Evolutionary conservation across 2,329 filamentous ascomycete species (phyloP), one percentile per base, ranked within the genome.

Genomic region (Cladophialophora bantiana): DNA sequence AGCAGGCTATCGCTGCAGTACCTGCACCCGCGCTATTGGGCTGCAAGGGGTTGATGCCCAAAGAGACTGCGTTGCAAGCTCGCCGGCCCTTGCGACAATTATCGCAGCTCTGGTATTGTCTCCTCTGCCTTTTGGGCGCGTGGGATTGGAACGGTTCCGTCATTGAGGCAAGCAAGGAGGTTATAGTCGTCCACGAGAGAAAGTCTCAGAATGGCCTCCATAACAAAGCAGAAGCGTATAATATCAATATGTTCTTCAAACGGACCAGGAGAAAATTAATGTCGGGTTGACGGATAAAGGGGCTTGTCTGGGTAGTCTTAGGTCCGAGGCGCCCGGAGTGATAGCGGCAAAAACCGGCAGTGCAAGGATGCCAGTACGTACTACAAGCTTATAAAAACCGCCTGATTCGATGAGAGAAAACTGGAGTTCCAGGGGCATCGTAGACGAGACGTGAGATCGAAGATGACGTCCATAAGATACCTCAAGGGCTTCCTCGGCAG

Each of bases 61-160:
- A 18, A 13, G 59, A 50, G 5, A 62, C 64, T 26, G 64, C 64
- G 32, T 66, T 40, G 26, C 64, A 66, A 36, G 64, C 61, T 34
- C 61, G 53, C 48, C 61, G 61, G 42, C 61, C 54, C 35, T 64
- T 36, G 53, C 61, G 61, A 42, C 61, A 64, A 52, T 42, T 36
- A 38, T 64, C 61, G 54, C 61, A 64, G 38, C 61, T 64, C 54
- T 58, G 61, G 45, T 64, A 64, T 58, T 64, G 61, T 54, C 45
- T 64, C 45, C 61, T 58, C 38, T 26, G 38, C 53, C 54, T 64
- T 12, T 15, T 42, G 2, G 38, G 38, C 38, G 13, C 38, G 15
- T 0, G 38, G 10, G 15, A 15, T 1, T n/a, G 38, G 38, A n/a
- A 15, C 13, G 38, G 12, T n/a, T 42, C 38, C 38, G 13, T 15